These are phyloP conservation scores for Triticum monococcum DNA, from an alignment of 176 grass and related monocot genomes.

Conservation along the genomic window DNA sequence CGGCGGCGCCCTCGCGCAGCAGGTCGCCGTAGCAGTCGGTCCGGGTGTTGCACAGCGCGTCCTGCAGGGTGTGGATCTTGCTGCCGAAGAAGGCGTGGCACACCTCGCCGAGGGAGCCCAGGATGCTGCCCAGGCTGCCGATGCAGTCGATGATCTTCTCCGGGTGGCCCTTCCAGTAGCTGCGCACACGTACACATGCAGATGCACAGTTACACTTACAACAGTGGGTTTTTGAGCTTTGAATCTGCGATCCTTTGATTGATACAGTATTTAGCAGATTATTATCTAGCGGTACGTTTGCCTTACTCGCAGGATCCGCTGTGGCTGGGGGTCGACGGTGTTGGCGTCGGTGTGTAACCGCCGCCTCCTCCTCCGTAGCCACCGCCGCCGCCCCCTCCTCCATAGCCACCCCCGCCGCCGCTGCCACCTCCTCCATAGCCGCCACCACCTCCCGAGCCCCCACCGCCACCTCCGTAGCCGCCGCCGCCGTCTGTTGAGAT, in stretches of 20 bases:
- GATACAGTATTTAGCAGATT: background rate
- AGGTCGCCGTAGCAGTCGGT: constrained; percentile 73
- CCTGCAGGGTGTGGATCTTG: constrained; percentile 55
- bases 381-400: background rate
- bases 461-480: constrained; percentile 11
- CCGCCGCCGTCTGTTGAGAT: constrained; percentile 33
- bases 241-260: background rate
- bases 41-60: constrained; percentile 70
- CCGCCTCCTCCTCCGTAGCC: constrained; percentile 23
- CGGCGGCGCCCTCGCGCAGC: constrained; percentile 77
- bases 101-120: constrained; percentile 55
- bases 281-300: background rate
- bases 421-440: constrained; percentile 11
- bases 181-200: background rate
- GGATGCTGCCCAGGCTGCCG: constrained; percentile 62
- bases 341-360: constrained; percentile 34
- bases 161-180: constrained; percentile 77
- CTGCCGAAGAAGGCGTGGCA: constrained; percentile 49
- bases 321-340: constrained; percentile 30
- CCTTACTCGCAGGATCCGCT: constrained; percentile 82
- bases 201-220: background rate
- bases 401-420: background rate
- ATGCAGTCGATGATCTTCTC: constrained; percentile 62
- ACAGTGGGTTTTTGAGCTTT: background rate
- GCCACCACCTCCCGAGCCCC: constrained; percentile 15